Evolutionary conservation across 2,329 filamentous ascomycete genomes (phyloP).

Genomic region (Colletotrichum orbiculare): DNA sequence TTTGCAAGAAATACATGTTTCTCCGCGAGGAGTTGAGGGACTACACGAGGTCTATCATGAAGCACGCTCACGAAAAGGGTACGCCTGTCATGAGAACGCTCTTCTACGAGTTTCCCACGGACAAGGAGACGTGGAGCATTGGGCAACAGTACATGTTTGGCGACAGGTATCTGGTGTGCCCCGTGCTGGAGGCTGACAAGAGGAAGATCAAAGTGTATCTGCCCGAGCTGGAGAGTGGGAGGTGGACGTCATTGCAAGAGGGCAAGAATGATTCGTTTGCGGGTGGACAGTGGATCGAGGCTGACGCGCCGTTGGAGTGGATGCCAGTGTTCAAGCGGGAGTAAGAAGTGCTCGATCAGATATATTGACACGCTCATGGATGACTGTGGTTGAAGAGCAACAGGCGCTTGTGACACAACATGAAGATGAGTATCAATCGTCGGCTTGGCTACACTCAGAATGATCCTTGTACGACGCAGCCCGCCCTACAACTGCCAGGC

Average conservation of each 20-base stretch:
- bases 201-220: constrained; percentile 62
- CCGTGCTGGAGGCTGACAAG: constrained; percentile 62
- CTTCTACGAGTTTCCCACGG: constrained; percentile 72
- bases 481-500: constrained; percentile 10
- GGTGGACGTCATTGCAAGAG: constrained; percentile 32
- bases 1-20: constrained; percentile 68
- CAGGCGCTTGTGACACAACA: too few relatives aligned
- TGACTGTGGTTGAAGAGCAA: too few relatives aligned
- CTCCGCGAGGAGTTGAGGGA: constrained; percentile 68
- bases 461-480: too few relatives aligned
- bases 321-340: constrained; percentile 36
- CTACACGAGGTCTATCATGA: constrained; percentile 70
- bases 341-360: not conserved
- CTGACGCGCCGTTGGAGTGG: constrained; percentile 36
- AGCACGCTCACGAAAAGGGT: constrained; percentile 68
- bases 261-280: constrained; percentile 16
- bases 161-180: constrained; percentile 66
- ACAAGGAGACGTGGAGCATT: constrained; percentile 64
- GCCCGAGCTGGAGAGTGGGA: constrained; percentile 45
- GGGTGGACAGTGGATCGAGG: constrained; percentile 32
- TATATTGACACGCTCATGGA: not conserved
- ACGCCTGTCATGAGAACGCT: constrained; percentile 70
- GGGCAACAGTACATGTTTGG: constrained; percentile 75
- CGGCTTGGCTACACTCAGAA: too few relatives aligned
- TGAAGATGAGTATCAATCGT: too few relatives aligned